These are phyloP conservation scores for Suhomyces sp. DNA, from an alignment of 805 yeast genomes.

Conservation along the genomic window DNA sequence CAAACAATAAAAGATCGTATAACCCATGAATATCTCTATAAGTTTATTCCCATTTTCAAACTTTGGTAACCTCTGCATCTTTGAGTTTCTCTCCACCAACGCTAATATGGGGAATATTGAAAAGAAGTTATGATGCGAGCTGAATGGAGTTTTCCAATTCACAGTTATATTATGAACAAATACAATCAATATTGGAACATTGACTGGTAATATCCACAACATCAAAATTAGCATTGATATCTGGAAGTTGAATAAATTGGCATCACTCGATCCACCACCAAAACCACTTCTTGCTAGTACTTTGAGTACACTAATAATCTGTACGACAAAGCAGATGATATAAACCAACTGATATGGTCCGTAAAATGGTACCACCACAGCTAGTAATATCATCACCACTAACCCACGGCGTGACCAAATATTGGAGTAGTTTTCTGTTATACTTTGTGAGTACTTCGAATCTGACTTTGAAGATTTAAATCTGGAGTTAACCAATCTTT, in stretches of 20 bases:
- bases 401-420: slow-evolving; percentile 12
- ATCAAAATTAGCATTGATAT: slow-evolving; percentile 61
- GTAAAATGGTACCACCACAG: slow-evolving; percentile 51
- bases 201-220: slow-evolving; percentile 77
- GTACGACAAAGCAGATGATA: slow-evolving; percentile 57
- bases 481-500: background rate
- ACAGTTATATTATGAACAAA: slow-evolving; percentile 76
- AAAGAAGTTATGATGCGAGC: slow-evolving; percentile 79
- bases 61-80: slow-evolving; percentile 46
- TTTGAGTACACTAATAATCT: slow-evolving; percentile 50
- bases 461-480: background rate
- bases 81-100: slow-evolving; percentile 52
- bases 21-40: slow-evolving; percentile 30
- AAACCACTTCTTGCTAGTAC: slow-evolving; percentile 2
- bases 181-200: slow-evolving; percentile 73
- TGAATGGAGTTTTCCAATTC: slow-evolving; percentile 79
- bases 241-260: slow-evolving; percentile 52
- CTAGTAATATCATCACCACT: slow-evolving; percentile 36
- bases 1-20: slow-evolving; percentile 58
- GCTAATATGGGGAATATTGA: slow-evolving; percentile 72
- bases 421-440: background rate
- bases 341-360: slow-evolving; percentile 83
- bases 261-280: slow-evolving; percentile 6
- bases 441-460: background rate
- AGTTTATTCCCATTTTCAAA: background rate